These are phyloP conservation scores for Fraxinus dipetala DNA, from an alignment of 305 asterid genomes.

Conservation along the genomic window DNA sequence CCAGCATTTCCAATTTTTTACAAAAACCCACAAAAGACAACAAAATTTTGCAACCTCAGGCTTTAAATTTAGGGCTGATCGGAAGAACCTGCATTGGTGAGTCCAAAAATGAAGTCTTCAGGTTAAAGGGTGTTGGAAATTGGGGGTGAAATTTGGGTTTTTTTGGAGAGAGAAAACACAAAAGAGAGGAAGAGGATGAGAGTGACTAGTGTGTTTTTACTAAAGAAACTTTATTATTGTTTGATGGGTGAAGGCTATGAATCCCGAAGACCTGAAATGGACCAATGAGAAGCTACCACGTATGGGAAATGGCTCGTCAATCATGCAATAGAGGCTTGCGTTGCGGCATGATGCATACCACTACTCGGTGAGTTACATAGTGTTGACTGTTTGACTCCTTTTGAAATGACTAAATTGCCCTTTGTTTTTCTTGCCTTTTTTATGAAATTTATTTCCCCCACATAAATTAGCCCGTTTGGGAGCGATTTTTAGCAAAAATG, in stretches of 20 bases:
- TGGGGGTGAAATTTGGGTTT: slow-evolving; percentile 38
- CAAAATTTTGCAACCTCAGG: slow-evolving; percentile 18
- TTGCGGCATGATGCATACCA: slow-evolving; percentile 38
- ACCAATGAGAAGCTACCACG: slow-evolving; percentile 38
- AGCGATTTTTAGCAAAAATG: no score
- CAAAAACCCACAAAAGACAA: background rate
- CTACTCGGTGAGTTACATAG: slow-evolving; percentile 28
- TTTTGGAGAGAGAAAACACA: slow-evolving; percentile 45
- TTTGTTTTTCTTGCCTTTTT: background rate
- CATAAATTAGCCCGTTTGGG: background rate
- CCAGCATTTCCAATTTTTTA: slow-evolving; percentile 45
- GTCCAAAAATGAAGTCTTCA: slow-evolving; percentile 21
- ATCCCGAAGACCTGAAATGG: slow-evolving; percentile 42
- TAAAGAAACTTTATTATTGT: slow-evolving; percentile 21
- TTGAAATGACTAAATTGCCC: slow-evolving; percentile 32
- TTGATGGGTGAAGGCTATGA: slow-evolving; percentile 37
- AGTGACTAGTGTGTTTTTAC: slow-evolving; percentile 29
- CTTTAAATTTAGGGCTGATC: slow-evolving; percentile 11
- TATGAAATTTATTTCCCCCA: background rate
- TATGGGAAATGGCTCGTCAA: slow-evolving; percentile 22
- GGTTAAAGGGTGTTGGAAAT: slow-evolving; percentile 25
- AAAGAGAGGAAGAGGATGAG: slow-evolving; percentile 33
- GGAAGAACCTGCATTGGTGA: slow-evolving; percentile 46
- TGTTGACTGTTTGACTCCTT: slow-evolving; percentile 49
- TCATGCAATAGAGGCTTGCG: slow-evolving; percentile 37